Conservation (phyloP, 306 rosid species). For the Mimosa bimucronata region DNA sequence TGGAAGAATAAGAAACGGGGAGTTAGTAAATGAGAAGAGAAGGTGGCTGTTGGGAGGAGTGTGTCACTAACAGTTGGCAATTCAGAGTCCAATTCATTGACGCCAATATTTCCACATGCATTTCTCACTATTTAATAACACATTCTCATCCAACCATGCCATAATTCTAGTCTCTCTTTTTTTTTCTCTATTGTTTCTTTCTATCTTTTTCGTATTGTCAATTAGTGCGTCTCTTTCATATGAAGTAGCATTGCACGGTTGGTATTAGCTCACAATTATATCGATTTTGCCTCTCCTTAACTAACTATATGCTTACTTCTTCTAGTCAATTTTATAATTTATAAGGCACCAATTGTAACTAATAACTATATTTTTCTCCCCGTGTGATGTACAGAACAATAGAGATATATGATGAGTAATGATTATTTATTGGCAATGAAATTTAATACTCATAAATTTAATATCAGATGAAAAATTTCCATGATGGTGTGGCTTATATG, state of each 20-base stretch:
- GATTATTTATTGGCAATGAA: too few relatives aligned
- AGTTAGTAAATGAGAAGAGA: not conserved
- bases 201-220: not conserved
- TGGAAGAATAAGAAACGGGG: not conserved
- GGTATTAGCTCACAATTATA: not conserved
- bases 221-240: not conserved
- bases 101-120: not conserved
- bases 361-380: too few relatives aligned
- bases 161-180: not conserved
- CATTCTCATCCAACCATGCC: not conserved
- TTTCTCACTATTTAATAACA: not conserved
- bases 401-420: too few relatives aligned
- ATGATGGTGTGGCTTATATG: too few relatives aligned
- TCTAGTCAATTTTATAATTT: not conserved
- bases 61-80: not conserved
- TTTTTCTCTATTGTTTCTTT: not conserved
- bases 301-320: not conserved
- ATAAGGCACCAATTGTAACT: too few relatives aligned
- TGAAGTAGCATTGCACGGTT: not conserved
- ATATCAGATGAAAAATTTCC: too few relatives aligned
- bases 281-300: not conserved
- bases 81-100: not conserved
- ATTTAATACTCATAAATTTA: too few relatives aligned
- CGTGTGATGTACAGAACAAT: too few relatives aligned
- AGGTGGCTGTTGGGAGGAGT: not conserved